These are phyloP conservation scores for Voacanga thouarsii DNA, from an alignment of 257 asterid genomes.

Conservation along the genomic window DNA sequence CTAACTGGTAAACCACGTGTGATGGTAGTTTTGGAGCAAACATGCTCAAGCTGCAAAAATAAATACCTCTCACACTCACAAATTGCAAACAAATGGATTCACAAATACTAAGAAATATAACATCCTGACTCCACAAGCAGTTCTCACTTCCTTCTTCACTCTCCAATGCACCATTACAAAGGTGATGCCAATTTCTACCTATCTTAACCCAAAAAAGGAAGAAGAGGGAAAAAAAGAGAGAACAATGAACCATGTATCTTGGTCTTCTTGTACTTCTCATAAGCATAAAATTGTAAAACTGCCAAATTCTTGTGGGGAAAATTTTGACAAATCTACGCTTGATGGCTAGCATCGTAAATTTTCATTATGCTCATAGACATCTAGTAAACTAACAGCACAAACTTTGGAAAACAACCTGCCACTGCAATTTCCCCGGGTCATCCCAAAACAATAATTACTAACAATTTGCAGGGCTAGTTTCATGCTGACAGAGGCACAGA, in stretches of 20 bases:
- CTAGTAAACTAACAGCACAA: neutral
- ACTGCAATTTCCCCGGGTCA: neutral
- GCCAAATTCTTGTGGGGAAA: neutral
- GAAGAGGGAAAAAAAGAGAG: too few species aligned
- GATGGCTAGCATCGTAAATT: neutral
- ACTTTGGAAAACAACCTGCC: neutral
- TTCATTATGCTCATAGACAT: neutral
- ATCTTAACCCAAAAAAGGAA: too few species aligned
- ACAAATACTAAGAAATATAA: too few species aligned
- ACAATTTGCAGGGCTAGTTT: neutral
- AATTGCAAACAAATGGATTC: neutral
- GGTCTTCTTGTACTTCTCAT: neutral
- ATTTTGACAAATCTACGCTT: neutral
- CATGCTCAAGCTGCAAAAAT: neutral
- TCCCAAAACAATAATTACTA: neutral
- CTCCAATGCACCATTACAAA: neutral
- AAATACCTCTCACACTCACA: neutral
- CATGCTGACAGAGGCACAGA: neutral
- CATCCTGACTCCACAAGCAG: neutral
- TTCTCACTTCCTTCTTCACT: neutral
- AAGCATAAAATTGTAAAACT: neutral
- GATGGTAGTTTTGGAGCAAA: neutral
- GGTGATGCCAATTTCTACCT: neutral
- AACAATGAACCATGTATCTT: neutral
- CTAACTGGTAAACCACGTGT: neutral